Percentiles rank a stretch among this genome's conserved stretches.
Evolutionary conservation across 2,329 filamentous ascomycete species (phyloP).

Genomic region (Fonsecaea monophora): DNA sequence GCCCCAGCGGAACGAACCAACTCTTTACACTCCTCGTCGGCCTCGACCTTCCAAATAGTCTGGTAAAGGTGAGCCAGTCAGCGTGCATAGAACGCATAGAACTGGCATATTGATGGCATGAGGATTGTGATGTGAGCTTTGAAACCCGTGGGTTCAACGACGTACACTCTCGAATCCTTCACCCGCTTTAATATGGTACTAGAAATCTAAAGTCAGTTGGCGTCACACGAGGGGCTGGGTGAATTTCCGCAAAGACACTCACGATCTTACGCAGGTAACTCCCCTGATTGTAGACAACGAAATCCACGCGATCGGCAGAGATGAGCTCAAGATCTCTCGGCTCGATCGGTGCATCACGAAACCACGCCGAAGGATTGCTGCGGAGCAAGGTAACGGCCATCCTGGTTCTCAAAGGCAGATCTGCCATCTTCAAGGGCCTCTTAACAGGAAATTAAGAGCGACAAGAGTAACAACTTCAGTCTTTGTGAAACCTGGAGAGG

Average conservation of each 20-base stretch:
- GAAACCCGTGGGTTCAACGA: background rate
- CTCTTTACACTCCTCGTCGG: slow-evolving; percentile 16
- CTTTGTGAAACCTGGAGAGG: background rate
- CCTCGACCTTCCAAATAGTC: slow-evolving; percentile 21
- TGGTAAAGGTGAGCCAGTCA: background rate
- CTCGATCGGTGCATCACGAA: slow-evolving; percentile 14
- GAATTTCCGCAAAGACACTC: background rate
- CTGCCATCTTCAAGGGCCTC: background rate
- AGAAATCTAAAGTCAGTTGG: background rate
- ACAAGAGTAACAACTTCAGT: background rate
- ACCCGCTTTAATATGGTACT: slow-evolving; percentile 18
- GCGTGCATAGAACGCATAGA: background rate
- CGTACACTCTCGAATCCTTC: background rate
- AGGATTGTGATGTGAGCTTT: background rate
- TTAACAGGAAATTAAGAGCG: background rate
- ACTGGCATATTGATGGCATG: background rate
- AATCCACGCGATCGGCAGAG: slow-evolving; percentile 7
- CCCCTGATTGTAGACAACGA: slow-evolving; percentile 1
- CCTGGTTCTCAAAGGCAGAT: background rate
- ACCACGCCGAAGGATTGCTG: slow-evolving; percentile 10
- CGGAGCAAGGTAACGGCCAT: slow-evolving; percentile 6
- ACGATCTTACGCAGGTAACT: slow-evolving; percentile 21
- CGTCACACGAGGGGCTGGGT: background rate
- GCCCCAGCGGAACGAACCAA: slow-evolving; percentile 14
- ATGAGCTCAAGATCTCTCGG: slow-evolving; percentile 10